Conservation (phyloP, 1,284 basidiomycete genomes). For the Thelephora terrestris region DNA sequence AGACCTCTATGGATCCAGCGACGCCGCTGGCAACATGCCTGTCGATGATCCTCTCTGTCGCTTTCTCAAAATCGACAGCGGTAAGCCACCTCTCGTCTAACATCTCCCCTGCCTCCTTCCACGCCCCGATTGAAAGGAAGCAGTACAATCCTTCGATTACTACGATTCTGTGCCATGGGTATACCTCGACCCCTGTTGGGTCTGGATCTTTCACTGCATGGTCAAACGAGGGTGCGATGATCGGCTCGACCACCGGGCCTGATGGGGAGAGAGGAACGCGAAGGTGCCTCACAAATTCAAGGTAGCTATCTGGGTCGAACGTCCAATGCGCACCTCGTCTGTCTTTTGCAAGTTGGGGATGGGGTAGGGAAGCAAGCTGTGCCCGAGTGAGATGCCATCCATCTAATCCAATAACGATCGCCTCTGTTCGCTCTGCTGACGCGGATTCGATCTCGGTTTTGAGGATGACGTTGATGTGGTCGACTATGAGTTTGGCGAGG, state of each 20-base stretch:
- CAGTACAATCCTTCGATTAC: slow-evolving; percentile 84
- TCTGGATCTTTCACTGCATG: slow-evolving; percentile 56
- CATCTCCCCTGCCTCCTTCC: slow-evolving; percentile 55
- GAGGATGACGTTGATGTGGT: slow-evolving; percentile 35
- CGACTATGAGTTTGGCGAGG: slow-evolving; percentile 47
- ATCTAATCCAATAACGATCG: slow-evolving; percentile 63
- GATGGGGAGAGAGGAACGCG: slow-evolving; percentile 26
- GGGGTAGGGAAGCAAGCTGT: slow-evolving; percentile 56
- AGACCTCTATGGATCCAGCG: slow-evolving; percentile 39
- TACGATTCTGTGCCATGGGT: slow-evolving; percentile 60
- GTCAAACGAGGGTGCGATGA: slow-evolving; percentile 70
- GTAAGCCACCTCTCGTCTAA: slow-evolving; percentile 80
- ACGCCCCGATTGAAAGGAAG: slow-evolving; percentile 63
- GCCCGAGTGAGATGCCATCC: slow-evolving; percentile 77
- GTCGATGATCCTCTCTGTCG: slow-evolving; percentile 54
- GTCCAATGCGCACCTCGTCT: slow-evolving; percentile 68
- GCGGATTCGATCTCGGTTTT: slow-evolving; percentile 6
- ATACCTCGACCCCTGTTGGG: slow-evolving; percentile 44
- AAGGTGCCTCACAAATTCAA: slow-evolving; percentile 48
- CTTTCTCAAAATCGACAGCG: slow-evolving; percentile 49
- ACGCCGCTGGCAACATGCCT: slow-evolving; percentile 74
- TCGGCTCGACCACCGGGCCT: slow-evolving; percentile 13
- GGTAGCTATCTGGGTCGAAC: slow-evolving; percentile 56
- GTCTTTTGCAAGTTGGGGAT: slow-evolving; percentile 65
- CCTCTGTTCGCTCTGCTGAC: slow-evolving; percentile 3